phyloP scores from a whole-genome alignment of 768 basidiomycete genomes.

The Lactarius tabidus region DNA sequence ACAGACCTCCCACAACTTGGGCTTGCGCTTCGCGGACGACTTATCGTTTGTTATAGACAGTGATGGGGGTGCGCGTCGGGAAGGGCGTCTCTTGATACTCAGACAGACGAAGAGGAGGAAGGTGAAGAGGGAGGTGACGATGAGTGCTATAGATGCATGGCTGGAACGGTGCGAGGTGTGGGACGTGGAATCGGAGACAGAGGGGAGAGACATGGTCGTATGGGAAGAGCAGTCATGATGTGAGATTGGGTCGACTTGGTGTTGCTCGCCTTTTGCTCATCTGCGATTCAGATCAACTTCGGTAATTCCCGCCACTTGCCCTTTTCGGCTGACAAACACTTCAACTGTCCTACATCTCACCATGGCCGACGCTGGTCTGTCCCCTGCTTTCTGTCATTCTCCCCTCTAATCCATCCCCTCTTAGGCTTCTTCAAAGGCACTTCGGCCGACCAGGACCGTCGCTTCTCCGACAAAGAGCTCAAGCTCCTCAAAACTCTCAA shows the following conservation, averaged over 20 bases:
- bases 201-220: constrained; percentile 2
- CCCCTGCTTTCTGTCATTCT: neutral
- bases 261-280: neutral
- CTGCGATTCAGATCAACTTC: too few species aligned
- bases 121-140: neutral
- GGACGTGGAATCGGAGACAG: neutral
- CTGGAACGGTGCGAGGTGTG: neutral
- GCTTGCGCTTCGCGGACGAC: neutral
- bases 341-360: neutral
- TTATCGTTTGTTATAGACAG: neutral
- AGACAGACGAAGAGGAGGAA: neutral
- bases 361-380: constrained; percentile 27
- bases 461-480: constrained; percentile 93
- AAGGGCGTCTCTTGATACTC: neutral
- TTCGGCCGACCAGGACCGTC: constrained; percentile 84
- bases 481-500: constrained; percentile 86
- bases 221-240: neutral
- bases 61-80: neutral
- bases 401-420: neutral
- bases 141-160: neutral
- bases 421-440: constrained; percentile 85
- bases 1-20: constrained; percentile 18
- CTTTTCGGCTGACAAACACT: neutral
- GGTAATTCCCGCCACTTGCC: neutral
- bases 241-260: neutral